A percentile compares a stretch with the other conserved stretches of the same genome.
Conservation (phyloP, 352 stramenopile genomes). For the Ophiocytium majus region DNA sequence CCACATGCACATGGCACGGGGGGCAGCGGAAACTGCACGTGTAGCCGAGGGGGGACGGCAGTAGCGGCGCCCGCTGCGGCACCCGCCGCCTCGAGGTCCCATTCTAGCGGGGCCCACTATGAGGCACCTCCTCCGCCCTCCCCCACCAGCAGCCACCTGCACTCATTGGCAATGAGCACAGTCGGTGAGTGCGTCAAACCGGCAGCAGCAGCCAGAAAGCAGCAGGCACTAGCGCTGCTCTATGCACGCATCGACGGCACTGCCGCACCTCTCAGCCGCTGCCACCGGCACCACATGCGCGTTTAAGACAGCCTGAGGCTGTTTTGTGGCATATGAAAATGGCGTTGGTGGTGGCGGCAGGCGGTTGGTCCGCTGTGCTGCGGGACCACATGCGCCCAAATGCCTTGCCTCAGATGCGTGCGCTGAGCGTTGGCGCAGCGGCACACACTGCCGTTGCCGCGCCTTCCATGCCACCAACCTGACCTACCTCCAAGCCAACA, state of each 20-base stretch:
- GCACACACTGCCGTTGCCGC: background rate
- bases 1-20: background rate
- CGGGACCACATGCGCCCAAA: too few relatives aligned
- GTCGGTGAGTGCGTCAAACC: too few relatives aligned
- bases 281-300: too few relatives aligned
- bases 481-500: background rate
- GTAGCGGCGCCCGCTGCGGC: background rate
- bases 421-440: background rate
- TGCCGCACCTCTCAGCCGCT: too few relatives aligned
- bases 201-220: too few relatives aligned
- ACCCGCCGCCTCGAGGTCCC: background rate
- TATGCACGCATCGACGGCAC: too few relatives aligned
- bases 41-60: background rate
- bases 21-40: conserved; percentile 1
- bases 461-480: background rate
- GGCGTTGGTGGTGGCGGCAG: too few relatives aligned
- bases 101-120: background rate
- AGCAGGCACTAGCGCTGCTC: too few relatives aligned
- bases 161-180: conserved; percentile 17
- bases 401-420: background rate
- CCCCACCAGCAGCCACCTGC: conserved; percentile 14
- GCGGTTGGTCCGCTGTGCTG: too few relatives aligned
- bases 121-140: conserved; percentile 13
- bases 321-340: too few relatives aligned
- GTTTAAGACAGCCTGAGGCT: too few relatives aligned